These are phyloP conservation scores for Fraxinus xanthoxyloides DNA, from an alignment of 305 asterid species.

Conservation along the genomic window DNA sequence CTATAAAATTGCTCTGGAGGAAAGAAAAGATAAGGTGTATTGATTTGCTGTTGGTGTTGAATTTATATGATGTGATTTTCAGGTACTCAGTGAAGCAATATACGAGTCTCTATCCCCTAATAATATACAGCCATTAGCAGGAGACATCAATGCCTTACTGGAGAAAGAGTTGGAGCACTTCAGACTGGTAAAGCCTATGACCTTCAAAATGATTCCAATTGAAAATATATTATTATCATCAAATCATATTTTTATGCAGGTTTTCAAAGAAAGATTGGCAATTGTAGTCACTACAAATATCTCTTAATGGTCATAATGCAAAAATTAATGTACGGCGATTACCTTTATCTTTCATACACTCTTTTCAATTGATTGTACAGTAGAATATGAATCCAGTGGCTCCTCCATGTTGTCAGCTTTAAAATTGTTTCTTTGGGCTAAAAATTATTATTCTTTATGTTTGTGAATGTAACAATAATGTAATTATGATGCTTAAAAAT, in stretches of 20 bases:
- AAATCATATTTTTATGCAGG: constrained; percentile 34
- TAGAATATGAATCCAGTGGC: constrained; percentile 6
- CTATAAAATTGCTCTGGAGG: neutral
- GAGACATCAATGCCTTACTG: constrained; percentile 31
- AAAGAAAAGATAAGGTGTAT: neutral
- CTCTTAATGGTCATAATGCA: constrained; percentile 29
- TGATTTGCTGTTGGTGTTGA: neutral
- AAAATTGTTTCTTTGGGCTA: neutral
- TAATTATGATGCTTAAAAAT: too few species aligned
- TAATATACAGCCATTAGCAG: constrained; percentile 25
- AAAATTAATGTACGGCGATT: neutral
- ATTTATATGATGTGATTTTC: constrained; percentile 25
- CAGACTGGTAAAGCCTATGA: constrained; percentile 43
- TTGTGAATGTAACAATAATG: too few species aligned
- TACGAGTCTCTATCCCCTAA: constrained; percentile 17
- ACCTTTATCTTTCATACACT: neutral
- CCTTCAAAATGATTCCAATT: constrained; percentile 13
- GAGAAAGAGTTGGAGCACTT: constrained; percentile 63
- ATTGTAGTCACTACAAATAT: constrained; percentile 39
- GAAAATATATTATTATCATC: neutral
- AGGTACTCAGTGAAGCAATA: constrained; percentile 48
- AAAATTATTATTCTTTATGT: neutral
- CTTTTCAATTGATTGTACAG: neutral
- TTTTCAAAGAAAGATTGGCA: constrained; percentile 44
- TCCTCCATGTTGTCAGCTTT: neutral